Evolutionary conservation across 2,329 filamentous ascomycete species (phyloP), one percentile per base, ranked within the genome.

Genomic region (Graphilbum ipis-grandicollis): DNA sequence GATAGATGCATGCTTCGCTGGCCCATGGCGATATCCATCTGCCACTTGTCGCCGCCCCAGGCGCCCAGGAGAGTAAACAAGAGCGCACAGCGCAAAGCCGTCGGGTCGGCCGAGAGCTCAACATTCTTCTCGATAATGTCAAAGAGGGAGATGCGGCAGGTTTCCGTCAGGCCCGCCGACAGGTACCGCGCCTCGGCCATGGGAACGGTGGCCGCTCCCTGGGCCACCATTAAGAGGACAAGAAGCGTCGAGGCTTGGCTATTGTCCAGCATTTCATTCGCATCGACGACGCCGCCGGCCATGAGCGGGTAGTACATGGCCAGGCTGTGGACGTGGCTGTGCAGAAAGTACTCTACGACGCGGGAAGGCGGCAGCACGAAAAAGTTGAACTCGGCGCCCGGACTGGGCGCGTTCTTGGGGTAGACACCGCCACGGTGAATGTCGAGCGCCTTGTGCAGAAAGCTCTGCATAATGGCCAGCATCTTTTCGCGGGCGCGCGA

Each of bases 31-130:
- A 80, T 79, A 47, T 81, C 75, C 75, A 80, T 81, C 44, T 79
- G 71, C 75, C 76, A 80, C 54, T 80, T 80, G 52, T 81, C 76
- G 33, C 77, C 77, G 49, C 75, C 78, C 77, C 77, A 82, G 1
- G 73, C 73, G 8, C 75, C 76, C 19, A 79, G 63, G 2, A 75
- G 65, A 2, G 71, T 78, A 50, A 79, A 79, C 3, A 81, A 63
- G 12, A 81, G 57, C 0, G 75, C 75, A 34, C 73, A 74, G 29
- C 75, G 66, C 32, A 81, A 59, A 0, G 76, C 68, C 3, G 71
- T 66, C 0, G 71, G 69, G 48, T 81, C 74, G 2, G 71, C 68
- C 12, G 71, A 70, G 56, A 80, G 65, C 52, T 75, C 69, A 34
- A 79, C 68, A 45, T 81, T 75, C 51, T 75, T 78, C 54, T 81